A percentile compares a stretch with the other conserved stretches of the same genome.
phyloP scores from a whole-genome alignment of 202 grass and related monocot species.

The Bolboschoenoplectus hybrid region DNA sequence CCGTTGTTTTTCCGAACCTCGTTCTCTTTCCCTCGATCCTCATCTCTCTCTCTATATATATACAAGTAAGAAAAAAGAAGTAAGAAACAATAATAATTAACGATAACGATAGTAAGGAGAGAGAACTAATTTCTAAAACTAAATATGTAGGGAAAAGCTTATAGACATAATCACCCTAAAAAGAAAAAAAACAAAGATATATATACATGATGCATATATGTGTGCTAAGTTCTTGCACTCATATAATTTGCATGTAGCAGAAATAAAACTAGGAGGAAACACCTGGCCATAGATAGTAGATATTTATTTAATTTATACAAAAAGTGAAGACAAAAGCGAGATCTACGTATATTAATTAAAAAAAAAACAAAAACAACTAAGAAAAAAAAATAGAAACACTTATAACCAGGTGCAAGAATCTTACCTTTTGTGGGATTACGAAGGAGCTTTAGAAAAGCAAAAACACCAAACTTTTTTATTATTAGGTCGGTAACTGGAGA shows the following conservation, averaged over 20 bases:
- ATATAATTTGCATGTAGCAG: background rate
- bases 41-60: constrained; percentile 26
- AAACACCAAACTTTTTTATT: no score
- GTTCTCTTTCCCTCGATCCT: constrained; percentile 36
- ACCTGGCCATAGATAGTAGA: background rate
- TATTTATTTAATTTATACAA: background rate
- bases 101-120: background rate
- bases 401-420: background rate
- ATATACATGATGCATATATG: background rate
- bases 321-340: background rate
- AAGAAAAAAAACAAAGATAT: background rate
- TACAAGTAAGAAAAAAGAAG: constrained; percentile 4
- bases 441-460: background rate
- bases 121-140: background rate
- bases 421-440: background rate
- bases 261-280: background rate
- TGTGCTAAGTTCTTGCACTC: background rate
- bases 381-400: background rate
- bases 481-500: background rate
- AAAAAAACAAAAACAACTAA: background rate
- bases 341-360: background rate
- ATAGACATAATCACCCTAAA: background rate
- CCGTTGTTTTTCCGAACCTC: constrained; percentile 51
- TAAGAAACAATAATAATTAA: background rate
- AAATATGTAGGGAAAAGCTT: background rate